Base-by-base conservation (phyloP, 305 asterid species). In the Lippia alba region DNA sequence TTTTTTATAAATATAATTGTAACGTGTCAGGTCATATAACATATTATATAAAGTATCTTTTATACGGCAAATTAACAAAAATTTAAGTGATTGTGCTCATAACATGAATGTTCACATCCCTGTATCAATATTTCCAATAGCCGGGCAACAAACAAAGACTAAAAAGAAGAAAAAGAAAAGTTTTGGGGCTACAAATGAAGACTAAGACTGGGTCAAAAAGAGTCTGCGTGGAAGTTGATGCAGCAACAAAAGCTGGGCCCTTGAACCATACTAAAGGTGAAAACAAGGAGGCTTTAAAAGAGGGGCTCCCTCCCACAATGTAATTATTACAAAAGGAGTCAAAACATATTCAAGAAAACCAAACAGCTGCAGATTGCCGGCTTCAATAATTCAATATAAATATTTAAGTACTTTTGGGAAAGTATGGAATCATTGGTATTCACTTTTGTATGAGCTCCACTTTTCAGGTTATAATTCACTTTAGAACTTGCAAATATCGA, bases 141-240 rank as follows among this genome's bases (percentile, higher is more conserved):
- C 30, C 30, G 30, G 30, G 30, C 30, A 24, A 24, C 30, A 24
- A 24, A 24, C 30, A 24, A 24, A 24, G 30, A 24, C 2, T 24
- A 24, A 3, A 24, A 24, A 24, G 30, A n/a, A 33, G 18, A 36
- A 40, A 55, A 32, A 55, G 68, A 36, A 51, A 53, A 61, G 73
- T 72, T 66, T 44, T 69, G 70, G 63, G 71, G 15, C 2, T 24
- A 24, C 30, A 16, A 14, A 0, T 3, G n/a, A 49, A 49, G 17
- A n/a, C 0, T 1, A 71, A 33, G 68, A 81, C 63, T 62, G 68
- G 72, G 88, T 84, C 87, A 81, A 83, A 64, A 63, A 74, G 41
- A 61, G 71, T 75, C 57, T 78, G 81, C 86, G 71, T 86, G 82
- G 92, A 76, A 76, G 78, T 83, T 77, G 85, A 79, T 86, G 86